phyloP scores from a whole-genome alignment of 345 rosid genomes.

The Acer campestre region DNA sequence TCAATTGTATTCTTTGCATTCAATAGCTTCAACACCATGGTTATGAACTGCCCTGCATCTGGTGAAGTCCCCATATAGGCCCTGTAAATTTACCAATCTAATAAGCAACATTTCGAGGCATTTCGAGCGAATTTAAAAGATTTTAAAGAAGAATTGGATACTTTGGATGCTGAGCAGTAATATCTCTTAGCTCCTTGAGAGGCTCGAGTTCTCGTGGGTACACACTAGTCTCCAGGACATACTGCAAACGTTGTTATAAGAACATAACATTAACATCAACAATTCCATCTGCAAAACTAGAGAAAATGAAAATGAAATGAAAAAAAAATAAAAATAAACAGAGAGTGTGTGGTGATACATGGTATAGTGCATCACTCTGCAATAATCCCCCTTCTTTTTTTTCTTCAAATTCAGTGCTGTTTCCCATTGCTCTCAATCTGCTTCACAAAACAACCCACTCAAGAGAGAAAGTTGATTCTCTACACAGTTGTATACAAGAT shows the following conservation, averaged over 20 bases:
- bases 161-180: conserved; percentile 32
- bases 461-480: no score
- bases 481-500: no score
- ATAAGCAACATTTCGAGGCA: background rate
- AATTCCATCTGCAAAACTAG: background rate
- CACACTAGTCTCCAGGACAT: conserved; percentile 31
- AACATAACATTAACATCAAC: background rate
- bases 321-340: background rate
- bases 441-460: no score
- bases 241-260: conserved; percentile 12
- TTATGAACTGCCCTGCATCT: conserved; percentile 48
- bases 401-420: background rate
- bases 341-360: background rate
- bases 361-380: background rate
- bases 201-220: conserved; percentile 49
- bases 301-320: no score
- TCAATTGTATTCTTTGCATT: conserved; percentile 51
- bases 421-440: background rate
- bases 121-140: no score
- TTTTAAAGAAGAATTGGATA: conserved; percentile 13
- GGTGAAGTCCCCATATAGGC: conserved; percentile 35
- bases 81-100: conserved; percentile 27
- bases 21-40: conserved; percentile 45
- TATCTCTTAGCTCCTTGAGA: conserved; percentile 44
- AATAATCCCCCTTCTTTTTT: background rate